Evolutionary conservation across 192 early-diverging fungal species (phyloP), one percentile per base, ranked within the genome.

Genomic region (Coemansia sp.): DNA sequence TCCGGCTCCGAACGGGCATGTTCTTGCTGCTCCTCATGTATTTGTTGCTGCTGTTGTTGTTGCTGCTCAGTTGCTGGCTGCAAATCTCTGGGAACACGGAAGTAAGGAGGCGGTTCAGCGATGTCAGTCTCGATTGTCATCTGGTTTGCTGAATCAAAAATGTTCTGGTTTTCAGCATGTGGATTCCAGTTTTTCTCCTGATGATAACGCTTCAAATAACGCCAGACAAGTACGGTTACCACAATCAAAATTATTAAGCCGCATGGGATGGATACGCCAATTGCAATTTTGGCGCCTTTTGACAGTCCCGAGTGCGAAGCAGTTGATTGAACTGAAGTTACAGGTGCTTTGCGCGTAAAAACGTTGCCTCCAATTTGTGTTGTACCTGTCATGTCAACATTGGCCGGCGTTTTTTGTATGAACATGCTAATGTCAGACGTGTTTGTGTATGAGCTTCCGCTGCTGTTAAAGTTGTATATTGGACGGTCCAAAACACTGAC

Each of bases 401-500:
- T 8, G 8, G 45, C 45, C 23, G 45, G 45, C 45, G 6, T 47
- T 9, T 47, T 47, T 47, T 47, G 8, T 8, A 47, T 47, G 23
- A 47, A 47, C 45, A 47, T 17, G 19, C 17, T 51, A 30, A 15
- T 51, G 14, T 51, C 49, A 0, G 49, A 51, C 7, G 49, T 51
- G 24, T 27, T 51, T 17, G 45, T 47, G 7, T 18, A 47, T 8
- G 15, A 47, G 7, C 23, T 22, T 18, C 19, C 45, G 4, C 12
- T 4, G 17, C 19, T 13, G 12, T 18, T 12, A n/a, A 51, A 51
- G 7, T 9, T 2, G 30, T 51, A 7, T 9, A 51, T 30, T 13
- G 23, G 24, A 27, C 49, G 24, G 49, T 51, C 15, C 4, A 51
- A n/a, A 4, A 51, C 14, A 5, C 15, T 14, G 25, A 33, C 9